phyloP scores from a whole-genome alignment of 441 rosid genomes.

The Rhodomyrtus psidioides region DNA sequence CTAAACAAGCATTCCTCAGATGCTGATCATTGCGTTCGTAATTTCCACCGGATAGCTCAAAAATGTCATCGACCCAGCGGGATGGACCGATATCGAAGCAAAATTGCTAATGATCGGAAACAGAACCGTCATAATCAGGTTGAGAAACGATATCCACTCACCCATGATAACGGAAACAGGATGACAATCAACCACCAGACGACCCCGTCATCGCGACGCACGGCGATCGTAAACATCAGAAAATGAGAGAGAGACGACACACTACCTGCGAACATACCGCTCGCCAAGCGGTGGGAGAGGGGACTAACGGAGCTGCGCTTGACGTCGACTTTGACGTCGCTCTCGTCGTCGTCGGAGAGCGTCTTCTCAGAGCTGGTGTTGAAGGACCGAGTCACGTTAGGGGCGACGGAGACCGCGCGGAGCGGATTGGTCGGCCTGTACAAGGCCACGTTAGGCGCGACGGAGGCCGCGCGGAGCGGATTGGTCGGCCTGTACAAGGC shows the following conservation, averaged over 20 bases:
- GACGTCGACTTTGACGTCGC: conserved; percentile 11
- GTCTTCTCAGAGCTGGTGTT: conserved; percentile 43
- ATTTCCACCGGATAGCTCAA: background rate
- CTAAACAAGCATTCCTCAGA: background rate
- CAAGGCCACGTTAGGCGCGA: conserved; percentile 6
- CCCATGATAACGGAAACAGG: background rate
- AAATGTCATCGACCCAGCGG: background rate
- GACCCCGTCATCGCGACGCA: background rate
- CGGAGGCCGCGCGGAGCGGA: conserved; percentile 15
- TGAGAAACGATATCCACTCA: background rate
- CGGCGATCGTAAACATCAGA: background rate
- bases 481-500: too few species aligned
- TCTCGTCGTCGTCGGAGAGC: conserved; percentile 12
- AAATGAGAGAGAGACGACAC: background rate
- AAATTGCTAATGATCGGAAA: too few species aligned
- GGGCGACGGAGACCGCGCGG: conserved; percentile 14
- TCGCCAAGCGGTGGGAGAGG: too few species aligned
- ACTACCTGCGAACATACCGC: too few species aligned
- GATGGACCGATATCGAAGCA: background rate
- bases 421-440: conserved; percentile 9
- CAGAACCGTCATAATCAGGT: background rate
- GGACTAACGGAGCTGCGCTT: conserved; percentile 18
- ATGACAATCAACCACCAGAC: background rate
- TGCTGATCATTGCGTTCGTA: background rate
- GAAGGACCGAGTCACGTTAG: conserved; percentile 34